Conservation (phyloP, 345 rosid genomes). For the Rhodomyrtus tomentosa region DNA sequence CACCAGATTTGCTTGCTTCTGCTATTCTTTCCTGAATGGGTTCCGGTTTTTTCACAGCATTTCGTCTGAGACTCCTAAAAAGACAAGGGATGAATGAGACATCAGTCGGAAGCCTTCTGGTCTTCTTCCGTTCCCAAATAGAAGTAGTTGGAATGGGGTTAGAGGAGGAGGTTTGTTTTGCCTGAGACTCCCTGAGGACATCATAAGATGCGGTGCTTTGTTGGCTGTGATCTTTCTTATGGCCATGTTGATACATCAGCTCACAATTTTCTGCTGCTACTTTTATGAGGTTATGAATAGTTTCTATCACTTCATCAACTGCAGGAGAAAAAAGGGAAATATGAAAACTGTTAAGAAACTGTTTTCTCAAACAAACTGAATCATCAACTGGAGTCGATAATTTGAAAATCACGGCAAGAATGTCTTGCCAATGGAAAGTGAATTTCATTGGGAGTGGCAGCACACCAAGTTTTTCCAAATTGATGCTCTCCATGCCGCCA, state of each 20-base stretch:
- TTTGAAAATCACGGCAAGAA: background rate
- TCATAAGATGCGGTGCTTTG: background rate
- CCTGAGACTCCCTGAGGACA: background rate
- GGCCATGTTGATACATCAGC: conserved; percentile 1
- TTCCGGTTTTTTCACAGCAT: background rate
- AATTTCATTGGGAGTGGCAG: background rate
- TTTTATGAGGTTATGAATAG: conserved; percentile 37
- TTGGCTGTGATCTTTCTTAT: conserved; percentile 7
- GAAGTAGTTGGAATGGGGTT: background rate
- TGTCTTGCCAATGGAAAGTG: background rate
- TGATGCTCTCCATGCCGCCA: background rate
- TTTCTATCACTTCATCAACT: conserved; percentile 47
- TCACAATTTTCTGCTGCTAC: conserved; percentile 1
- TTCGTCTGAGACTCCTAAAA: background rate
- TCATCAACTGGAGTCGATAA: background rate
- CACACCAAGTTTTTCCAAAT: background rate
- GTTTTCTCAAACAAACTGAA: background rate
- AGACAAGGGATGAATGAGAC: background rate
- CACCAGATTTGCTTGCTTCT: background rate
- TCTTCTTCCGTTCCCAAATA: background rate
- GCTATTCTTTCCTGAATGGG: background rate
- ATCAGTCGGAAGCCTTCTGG: background rate
- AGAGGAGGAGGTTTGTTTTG: background rate
- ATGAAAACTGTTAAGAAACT: background rate
- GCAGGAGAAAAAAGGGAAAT: background rate